Evolutionary conservation across 2,329 filamentous ascomycete genomes (phyloP).

Genomic region (Talaromyces sp.): DNA sequence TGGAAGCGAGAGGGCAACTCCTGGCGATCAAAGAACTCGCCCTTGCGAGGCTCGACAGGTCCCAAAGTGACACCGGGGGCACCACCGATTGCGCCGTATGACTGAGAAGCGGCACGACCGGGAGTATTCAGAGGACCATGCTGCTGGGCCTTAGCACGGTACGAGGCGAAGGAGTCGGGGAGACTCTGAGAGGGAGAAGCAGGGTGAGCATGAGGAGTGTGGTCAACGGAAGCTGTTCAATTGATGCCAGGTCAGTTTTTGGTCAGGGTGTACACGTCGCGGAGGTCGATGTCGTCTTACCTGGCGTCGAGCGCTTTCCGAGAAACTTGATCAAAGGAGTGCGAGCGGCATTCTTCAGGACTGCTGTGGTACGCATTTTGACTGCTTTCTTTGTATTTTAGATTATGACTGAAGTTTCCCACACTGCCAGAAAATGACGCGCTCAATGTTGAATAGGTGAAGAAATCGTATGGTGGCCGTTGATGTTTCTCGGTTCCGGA

Average conservation of each 20-base stretch:
- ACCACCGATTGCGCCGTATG: slow-evolving; percentile 53
- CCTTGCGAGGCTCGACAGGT: slow-evolving; percentile 65
- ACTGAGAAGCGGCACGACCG: slow-evolving; percentile 33
- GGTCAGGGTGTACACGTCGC: background rate
- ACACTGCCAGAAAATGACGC: slow-evolving; percentile 7
- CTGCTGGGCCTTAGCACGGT: slow-evolving; percentile 62
- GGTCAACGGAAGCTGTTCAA: slow-evolving; percentile 43
- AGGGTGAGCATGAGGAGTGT: slow-evolving; percentile 59
- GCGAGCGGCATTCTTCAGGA: slow-evolving; percentile 42
- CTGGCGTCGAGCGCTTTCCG: slow-evolving; percentile 45
- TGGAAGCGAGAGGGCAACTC: slow-evolving; percentile 85
- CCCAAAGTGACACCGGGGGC: slow-evolving; percentile 68
- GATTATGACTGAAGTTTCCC: slow-evolving; percentile 15
- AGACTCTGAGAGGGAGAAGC: slow-evolving; percentile 55
- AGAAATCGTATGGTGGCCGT: slow-evolving; percentile 9
- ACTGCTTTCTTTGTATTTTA: background rate
- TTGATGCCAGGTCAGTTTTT: background rate
- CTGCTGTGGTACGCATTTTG: slow-evolving; percentile 43
- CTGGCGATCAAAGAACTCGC: slow-evolving; percentile 81
- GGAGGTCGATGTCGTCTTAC: slow-evolving; percentile 31
- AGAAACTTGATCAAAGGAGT: slow-evolving; percentile 51
- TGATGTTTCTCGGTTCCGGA: slow-evolving; percentile 5
- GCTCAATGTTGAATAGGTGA: slow-evolving; percentile 7
- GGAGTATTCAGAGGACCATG: slow-evolving; percentile 56
- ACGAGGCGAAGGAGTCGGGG: slow-evolving; percentile 60